These are phyloP conservation scores for Aspergillus sp. DNA, from an alignment of 2,329 filamentous ascomycete genomes.

Conservation along the genomic window DNA sequence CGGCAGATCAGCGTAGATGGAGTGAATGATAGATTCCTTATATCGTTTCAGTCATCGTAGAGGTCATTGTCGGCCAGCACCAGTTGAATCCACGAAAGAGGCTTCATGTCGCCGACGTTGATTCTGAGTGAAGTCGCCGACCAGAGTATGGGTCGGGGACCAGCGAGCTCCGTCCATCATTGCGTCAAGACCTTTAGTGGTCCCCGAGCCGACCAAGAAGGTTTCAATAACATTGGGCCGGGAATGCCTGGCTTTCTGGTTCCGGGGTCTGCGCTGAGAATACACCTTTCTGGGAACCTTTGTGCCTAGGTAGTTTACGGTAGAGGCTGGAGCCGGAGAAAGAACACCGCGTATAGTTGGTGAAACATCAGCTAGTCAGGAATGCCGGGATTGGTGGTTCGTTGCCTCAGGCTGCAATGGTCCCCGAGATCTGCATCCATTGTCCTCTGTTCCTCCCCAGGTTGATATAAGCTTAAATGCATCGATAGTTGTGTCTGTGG, in stretches of 20 bases:
- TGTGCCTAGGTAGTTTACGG: too few relatives aligned
- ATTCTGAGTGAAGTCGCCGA: neutral
- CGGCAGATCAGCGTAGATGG: neutral
- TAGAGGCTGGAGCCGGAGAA: too few relatives aligned
- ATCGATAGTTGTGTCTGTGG: neutral
- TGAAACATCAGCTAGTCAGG: neutral
- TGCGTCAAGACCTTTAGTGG: constrained; percentile 4
- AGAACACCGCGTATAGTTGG: neutral
- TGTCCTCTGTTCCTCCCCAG: neutral
- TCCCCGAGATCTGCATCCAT: neutral
- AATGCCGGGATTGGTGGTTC: neutral
- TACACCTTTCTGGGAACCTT: too few relatives aligned
- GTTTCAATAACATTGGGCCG: neutral
- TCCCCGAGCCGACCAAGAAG: constrained; percentile 2
- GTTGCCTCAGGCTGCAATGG: neutral
- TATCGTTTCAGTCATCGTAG: too few relatives aligned
- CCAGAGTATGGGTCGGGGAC: constrained; percentile 2
- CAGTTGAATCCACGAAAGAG: too few relatives aligned
- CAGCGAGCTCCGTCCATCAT: neutral
- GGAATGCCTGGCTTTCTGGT: neutral
- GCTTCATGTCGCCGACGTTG: too few relatives aligned
- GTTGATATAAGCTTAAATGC: neutral
- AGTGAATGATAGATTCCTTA: too few relatives aligned
- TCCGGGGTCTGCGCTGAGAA: too few relatives aligned
- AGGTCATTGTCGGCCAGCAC: too few relatives aligned